Evolutionary conservation across 768 basidiomycete species (phyloP).

Genomic region (Trametes cubensis): DNA sequence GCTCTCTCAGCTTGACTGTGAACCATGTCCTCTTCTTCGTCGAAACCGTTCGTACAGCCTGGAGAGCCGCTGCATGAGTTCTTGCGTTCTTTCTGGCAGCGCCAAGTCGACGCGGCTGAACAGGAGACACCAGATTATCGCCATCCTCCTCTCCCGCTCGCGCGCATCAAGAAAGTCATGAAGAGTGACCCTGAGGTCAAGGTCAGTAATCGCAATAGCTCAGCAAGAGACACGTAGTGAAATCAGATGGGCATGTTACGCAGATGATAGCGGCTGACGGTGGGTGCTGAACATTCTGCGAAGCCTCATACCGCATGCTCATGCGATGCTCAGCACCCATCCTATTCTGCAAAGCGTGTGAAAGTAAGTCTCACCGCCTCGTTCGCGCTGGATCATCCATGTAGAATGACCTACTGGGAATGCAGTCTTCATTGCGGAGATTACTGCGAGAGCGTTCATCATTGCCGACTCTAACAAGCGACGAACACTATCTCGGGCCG

Average conservation of each 20-base stretch:
- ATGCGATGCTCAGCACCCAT: slow-evolving; percentile 72
- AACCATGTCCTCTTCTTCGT: slow-evolving; percentile 24
- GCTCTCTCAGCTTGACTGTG: background rate
- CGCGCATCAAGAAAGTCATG: slow-evolving; percentile 99
- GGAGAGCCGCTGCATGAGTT: slow-evolving; percentile 89
- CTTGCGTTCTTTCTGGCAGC: slow-evolving; percentile 86
- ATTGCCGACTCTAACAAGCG: slow-evolving; percentile 95
- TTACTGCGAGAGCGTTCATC: slow-evolving; percentile 94
- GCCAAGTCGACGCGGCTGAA: slow-evolving; percentile 85
- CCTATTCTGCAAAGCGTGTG: slow-evolving; percentile 96
- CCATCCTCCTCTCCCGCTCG: slow-evolving; percentile 87
- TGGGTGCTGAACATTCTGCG: slow-evolving; percentile 36
- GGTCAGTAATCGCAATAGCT: slow-evolving; percentile 49
- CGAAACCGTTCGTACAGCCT: slow-evolving; percentile 71
- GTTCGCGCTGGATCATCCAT: background rate
- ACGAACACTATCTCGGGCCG: slow-evolving; percentile 90
- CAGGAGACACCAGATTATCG: slow-evolving; percentile 86
- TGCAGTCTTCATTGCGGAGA: slow-evolving; percentile 94
- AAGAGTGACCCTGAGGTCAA: slow-evolving; percentile 97
- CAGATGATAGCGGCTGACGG: slow-evolving; percentile 98
- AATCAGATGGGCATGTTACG: slow-evolving; percentile 31
- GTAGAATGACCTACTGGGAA: background rate
- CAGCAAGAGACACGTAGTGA: background rate
- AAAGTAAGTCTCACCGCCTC: slow-evolving; percentile 64
- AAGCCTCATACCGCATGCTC: background rate